phyloP scores from a whole-genome alignment of 148 eudicot genomes.

The Rhododendron vialii region DNA sequence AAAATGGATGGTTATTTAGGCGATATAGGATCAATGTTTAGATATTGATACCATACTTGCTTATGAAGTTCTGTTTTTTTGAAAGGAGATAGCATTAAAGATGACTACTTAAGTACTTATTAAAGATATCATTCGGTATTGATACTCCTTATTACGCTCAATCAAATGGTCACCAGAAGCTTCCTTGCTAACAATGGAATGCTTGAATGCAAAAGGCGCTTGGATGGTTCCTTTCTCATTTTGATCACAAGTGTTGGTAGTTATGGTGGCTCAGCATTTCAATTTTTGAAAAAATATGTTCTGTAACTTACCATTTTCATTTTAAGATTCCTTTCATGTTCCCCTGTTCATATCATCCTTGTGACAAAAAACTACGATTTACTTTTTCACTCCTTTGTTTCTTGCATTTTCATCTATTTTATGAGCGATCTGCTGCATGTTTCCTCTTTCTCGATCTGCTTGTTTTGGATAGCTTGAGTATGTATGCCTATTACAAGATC shows the following conservation, averaged over 20 bases:
- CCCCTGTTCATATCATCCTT: background rate
- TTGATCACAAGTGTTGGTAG: background rate
- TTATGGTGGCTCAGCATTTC: background rate
- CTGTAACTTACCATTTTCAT: background rate
- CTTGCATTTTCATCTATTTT: background rate
- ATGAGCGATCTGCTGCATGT: background rate
- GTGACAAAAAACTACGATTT: background rate
- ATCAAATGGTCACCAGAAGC: background rate
- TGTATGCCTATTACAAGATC: background rate
- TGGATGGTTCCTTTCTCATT: background rate
- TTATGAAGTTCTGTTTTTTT: background rate
- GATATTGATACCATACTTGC: background rate
- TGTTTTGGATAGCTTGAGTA: background rate
- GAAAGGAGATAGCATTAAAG: background rate
- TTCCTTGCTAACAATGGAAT: background rate
- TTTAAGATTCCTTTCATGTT: background rate
- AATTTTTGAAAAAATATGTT: background rate
- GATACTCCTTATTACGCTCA: background rate
- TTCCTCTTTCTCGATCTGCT: background rate
- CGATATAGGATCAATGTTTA: background rate
- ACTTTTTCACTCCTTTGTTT: background rate
- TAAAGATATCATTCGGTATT: background rate
- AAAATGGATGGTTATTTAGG: background rate
- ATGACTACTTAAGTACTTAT: background rate
- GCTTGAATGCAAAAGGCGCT: background rate